Base-by-base conservation (phyloP, 2,329 filamentous ascomycete genomes). In the Cadophora luteo-olivacea region DNA sequence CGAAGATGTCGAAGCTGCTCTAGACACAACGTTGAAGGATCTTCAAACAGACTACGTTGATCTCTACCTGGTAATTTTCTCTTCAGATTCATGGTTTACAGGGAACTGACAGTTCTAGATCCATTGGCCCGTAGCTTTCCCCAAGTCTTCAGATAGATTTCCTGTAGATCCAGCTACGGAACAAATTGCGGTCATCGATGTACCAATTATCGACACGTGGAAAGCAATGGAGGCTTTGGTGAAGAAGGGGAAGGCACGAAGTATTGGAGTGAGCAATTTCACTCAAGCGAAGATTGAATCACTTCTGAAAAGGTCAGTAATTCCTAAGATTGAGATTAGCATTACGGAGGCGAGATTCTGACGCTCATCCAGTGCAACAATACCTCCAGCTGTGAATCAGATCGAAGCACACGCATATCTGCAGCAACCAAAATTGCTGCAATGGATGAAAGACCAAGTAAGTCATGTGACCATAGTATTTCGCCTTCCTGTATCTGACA, bases 321-420 rank as follows among this genome's bases (percentile, higher is more conserved):
- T 61, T 55, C 38, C 3, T 6, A 41, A 41, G 16, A 9, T 41
- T 41, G 6, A 14, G 38, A 12, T n/a, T n/a, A n/a, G n/a, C n/a
- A n/a, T n/a, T n/a, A 41, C 8, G 38, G 38, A 41, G 8, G 16
- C 3, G 38, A 41, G 38, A 41, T 3, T 6, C 55, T 66, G 25
- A 65, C 45, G 38, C 2, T 14, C 16, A 77, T 83, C 83, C 65
- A 77, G 66, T 0, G 84, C 85, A n/a, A 84, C 80, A 49, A 82
- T 88, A 12, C 79, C 82, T 1, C 89, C 89, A 0, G 87, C 87
- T 1, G 85, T 86, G 73, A 91, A 92, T 79, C 89, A 92, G 79
- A 87, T 92, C 71, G 89, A 92, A 77, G 87, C 87, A 63, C 89
- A 92, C 77, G 88, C 89, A 1, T 90, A 90, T 74, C 82, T 92